Conservation (phyloP, 345 rosid species). For the Theobroma cacao region DNA sequence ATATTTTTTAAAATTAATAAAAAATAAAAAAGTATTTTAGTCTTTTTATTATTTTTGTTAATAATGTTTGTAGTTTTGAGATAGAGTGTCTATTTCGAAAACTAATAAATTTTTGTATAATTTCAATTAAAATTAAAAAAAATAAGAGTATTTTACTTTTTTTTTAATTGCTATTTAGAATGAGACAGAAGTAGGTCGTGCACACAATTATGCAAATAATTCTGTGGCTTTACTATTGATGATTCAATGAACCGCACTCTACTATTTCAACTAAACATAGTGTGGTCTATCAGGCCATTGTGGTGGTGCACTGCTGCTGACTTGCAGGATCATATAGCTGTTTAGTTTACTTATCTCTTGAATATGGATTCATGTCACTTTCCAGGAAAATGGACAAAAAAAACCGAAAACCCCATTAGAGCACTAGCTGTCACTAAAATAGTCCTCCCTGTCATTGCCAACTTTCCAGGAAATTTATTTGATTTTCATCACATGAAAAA, state of each 20-base stretch:
- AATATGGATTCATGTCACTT: background rate
- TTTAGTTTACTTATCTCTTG: background rate
- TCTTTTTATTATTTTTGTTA: no score
- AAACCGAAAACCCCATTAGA: background rate
- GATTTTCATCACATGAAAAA: background rate
- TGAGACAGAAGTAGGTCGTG: background rate
- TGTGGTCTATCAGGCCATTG: background rate
- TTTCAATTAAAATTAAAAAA: no score
- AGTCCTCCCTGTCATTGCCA: background rate
- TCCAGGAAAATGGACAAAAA: background rate
- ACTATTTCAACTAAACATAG: background rate
- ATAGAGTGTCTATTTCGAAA: no score
- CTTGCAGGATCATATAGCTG: background rate
- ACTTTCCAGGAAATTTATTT: slow-evolving; percentile 1
- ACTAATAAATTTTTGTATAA: no score
- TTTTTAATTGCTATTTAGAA: background rate
- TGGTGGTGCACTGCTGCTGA: background rate
- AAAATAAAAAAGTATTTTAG: no score
- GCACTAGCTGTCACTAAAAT: background rate
- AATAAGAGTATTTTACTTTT: no score
- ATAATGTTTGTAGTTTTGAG: no score
- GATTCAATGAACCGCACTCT: background rate
- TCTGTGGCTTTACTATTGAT: background rate
- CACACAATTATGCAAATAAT: background rate
- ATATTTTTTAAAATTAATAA: no score